phyloP scores from a whole-genome alignment of 306 rosid species.

The Lotus japonicus region DNA sequence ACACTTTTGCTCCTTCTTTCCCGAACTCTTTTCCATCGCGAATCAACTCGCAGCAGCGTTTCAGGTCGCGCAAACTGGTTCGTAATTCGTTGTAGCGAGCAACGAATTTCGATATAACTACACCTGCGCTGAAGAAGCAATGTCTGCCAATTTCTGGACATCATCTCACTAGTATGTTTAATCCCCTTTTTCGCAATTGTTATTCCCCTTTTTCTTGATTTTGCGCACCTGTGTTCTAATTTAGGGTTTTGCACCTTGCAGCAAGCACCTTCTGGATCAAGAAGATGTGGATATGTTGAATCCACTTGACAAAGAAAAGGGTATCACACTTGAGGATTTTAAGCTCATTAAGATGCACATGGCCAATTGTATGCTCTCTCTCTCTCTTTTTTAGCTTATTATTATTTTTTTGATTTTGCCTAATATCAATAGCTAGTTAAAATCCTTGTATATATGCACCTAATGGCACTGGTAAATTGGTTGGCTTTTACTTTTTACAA shows the following conservation, averaged over 20 bases:
- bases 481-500: neutral
- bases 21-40: too few species aligned
- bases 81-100: too few species aligned
- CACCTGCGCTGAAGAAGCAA: slow-evolving; percentile 19
- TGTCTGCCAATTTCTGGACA: slow-evolving; percentile 95
- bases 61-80: too few species aligned
- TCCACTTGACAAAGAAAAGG: slow-evolving; percentile 71
- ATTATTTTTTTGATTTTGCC: too few species aligned
- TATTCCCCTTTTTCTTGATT: neutral
- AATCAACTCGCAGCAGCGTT: too few species aligned
- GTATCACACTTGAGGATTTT: slow-evolving; percentile 83
- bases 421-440: neutral
- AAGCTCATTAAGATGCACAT: slow-evolving; percentile 92
- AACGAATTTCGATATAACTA: too few species aligned
- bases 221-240: slow-evolving; percentile 14
- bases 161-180: slow-evolving; percentile 75
- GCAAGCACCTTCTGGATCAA: slow-evolving; percentile 77
- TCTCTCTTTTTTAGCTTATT: too few species aligned
- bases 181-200: neutral
- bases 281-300: slow-evolving; percentile 88
- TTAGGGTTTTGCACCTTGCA: slow-evolving; percentile 24
- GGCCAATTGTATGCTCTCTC: slow-evolving; percentile 55
- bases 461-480: neutral
- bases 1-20: too few species aligned
- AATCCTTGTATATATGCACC: neutral